Evolutionary conservation across 139 green algal species (phyloP), one percentile per base, ranked within the genome.

Genomic region (Haematococcus sp.): DNA sequence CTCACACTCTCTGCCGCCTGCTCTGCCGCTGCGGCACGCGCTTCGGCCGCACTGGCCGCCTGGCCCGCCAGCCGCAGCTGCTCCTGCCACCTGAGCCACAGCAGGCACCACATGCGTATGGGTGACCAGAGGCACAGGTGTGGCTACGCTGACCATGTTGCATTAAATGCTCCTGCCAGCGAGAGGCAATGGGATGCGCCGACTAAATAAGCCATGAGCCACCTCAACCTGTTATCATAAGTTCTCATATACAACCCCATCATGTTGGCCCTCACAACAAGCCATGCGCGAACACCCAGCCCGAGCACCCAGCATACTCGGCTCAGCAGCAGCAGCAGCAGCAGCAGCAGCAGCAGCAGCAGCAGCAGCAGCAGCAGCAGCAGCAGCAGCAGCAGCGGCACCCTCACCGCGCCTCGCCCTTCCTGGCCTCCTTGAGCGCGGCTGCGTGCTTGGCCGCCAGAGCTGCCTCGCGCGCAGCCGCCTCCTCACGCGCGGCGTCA

Each of bases 391-490:
- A n/a, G n/a, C n/a, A n/a, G n/a, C n/a, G n/a, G n/a, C n/a, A n/a
- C n/a, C n/a, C 65, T 70, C 22, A 74, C 74, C 40, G 74, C 11
- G 49, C 35, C 55, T 75, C 75, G 9, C 65, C 72, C 63, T 71
- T 78, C 59, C 81, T 78, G 43, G 75, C 80, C 17, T 86, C 80
- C 56, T 78, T 77, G 20, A 86, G 44, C 17, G 76, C 71, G 1
- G 67, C 51, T 4, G 68, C 54, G 4, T 77, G 68, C 1, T 52
- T 34, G 15, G 68, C 61, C 15, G 33, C 63, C 16, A 75, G 22
- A 1, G 49, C 68, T 44, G 78, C 72, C 68, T 86, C 80, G 5
- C 60, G 64, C 15, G 44, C 22, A 5, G 30, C 27, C 27, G 34
- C 74, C 63, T 86, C 64, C 32, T 83, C n/a, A 1, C 52, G 58